Conservation (phyloP, 805 yeast species). For the Pichia scutulata region DNA sequence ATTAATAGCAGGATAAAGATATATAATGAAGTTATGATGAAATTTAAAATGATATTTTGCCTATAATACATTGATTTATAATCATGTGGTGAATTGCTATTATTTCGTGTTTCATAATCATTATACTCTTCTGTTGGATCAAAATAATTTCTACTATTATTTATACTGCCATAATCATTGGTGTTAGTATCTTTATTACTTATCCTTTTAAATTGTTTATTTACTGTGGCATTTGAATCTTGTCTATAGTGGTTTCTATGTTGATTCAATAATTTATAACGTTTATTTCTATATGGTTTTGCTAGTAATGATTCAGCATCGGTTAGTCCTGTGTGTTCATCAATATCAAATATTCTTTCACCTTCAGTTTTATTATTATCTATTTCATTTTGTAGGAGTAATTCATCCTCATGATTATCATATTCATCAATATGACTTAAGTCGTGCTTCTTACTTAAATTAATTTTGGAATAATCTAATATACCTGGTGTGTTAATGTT, state of each 20-base stretch:
- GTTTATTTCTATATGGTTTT: constrained; percentile 12
- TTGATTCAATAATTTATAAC: neutral
- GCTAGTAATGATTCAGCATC: constrained; percentile 20
- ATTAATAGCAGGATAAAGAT: constrained; percentile 7
- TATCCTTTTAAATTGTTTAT: neutral
- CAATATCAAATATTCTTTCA: constrained; percentile 7
- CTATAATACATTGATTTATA: constrained; percentile 23
- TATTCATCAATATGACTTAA: neutral
- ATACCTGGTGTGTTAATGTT: neutral
- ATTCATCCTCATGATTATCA: neutral
- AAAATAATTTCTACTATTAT: neutral
- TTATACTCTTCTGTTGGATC: constrained; percentile 10
- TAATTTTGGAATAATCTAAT: neutral
- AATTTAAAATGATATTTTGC: constrained; percentile 18
- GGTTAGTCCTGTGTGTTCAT: constrained; percentile 12
- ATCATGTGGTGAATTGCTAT: constrained; percentile 26
- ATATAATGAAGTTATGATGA: constrained; percentile 14
- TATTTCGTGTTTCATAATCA: neutral
- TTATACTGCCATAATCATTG: constrained; percentile 2
- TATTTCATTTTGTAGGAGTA: neutral
- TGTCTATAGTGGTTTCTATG: neutral
- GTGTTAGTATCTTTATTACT: neutral
- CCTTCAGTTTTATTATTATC: constrained; percentile 1
- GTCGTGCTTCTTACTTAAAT: neutral
- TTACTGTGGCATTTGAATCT: neutral